A percentile compares a stretch with the other conserved stretches of the same genome.
Conservation (phyloP, 78 protist species). For the Dictyostelium brefeldianum region DNA sequence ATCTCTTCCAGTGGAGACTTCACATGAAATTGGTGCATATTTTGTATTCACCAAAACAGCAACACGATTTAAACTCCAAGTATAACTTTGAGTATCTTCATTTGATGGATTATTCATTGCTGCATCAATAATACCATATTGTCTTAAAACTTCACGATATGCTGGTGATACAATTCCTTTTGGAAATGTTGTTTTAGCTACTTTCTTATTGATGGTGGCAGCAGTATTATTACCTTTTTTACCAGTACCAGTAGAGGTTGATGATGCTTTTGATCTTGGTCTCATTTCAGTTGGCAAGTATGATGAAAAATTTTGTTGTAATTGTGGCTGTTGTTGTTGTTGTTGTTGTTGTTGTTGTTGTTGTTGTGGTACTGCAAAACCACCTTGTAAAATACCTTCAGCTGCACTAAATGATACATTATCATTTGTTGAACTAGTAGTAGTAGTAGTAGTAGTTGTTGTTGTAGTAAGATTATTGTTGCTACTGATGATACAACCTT, state of each 20-base stretch:
- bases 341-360: neutral
- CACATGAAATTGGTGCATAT: neutral
- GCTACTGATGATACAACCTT: no score
- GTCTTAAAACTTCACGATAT: neutral
- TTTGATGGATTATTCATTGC: neutral
- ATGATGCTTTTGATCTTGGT: neutral
- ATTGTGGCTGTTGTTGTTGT: neutral
- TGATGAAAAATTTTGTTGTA: neutral
- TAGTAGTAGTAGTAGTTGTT: neutral
- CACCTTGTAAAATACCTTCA: no score
- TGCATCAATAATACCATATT: neutral
- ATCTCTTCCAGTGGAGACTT: constrained; percentile 1
- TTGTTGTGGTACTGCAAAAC: neutral
- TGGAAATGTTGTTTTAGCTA: neutral
- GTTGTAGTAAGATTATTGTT: neutral
- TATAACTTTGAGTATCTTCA: neutral
- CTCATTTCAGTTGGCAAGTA: neutral
- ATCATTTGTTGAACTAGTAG: neutral
- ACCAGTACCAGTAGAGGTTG: neutral
- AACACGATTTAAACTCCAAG: neutral
- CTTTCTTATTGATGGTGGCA: neutral
- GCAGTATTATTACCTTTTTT: no score
- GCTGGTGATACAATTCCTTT: neutral
- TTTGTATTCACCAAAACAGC: neutral
- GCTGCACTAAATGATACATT: no score